Conservation (phyloP, 1,139 yeast genomes). For the Zygotorulaspora mrakii region DNA sequence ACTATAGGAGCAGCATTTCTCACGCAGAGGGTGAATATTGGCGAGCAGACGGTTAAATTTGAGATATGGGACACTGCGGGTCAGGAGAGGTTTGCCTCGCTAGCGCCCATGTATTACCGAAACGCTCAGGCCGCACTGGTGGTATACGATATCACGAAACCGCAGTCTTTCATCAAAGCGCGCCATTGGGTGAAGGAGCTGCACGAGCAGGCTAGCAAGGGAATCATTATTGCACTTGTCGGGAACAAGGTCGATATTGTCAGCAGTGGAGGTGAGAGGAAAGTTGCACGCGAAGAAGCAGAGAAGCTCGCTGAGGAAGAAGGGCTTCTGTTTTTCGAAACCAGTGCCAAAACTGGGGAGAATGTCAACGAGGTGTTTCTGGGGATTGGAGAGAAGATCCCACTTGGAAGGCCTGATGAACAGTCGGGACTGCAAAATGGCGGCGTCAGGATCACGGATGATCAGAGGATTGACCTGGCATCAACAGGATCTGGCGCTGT, state of each 20-base stretch:
- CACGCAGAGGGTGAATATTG: constrained; percentile 90
- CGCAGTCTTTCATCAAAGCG: constrained; percentile 97
- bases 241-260: constrained; percentile 86
- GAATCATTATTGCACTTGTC: constrained; percentile 86
- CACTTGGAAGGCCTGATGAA: constrained; percentile 24
- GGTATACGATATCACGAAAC: constrained; percentile 93
- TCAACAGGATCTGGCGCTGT: constrained; percentile 20
- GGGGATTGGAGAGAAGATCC: constrained; percentile 71
- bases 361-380: constrained; percentile 90
- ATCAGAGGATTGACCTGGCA: constrained; percentile 28
- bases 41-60: constrained; percentile 85
- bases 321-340: constrained; percentile 84
- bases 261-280: constrained; percentile 50
- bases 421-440: constrained; percentile 17
- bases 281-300: constrained; percentile 88
- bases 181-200: constrained; percentile 98
- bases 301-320: constrained; percentile 76
- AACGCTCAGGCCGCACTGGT: constrained; percentile 98
- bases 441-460: constrained; percentile 23
- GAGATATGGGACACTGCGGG: constrained; percentile 99
- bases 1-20: constrained; percentile 97
- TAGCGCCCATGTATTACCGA: constrained; percentile 97
- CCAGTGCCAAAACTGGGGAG: constrained; percentile 89
- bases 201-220: constrained; percentile 90
- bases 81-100: constrained; percentile 92